A percentile compares a stretch with the other conserved stretches of the same genome.
phyloP scores from a whole-genome alignment of 176 grass and related monocot genomes.

The Oryza glumipatula region DNA sequence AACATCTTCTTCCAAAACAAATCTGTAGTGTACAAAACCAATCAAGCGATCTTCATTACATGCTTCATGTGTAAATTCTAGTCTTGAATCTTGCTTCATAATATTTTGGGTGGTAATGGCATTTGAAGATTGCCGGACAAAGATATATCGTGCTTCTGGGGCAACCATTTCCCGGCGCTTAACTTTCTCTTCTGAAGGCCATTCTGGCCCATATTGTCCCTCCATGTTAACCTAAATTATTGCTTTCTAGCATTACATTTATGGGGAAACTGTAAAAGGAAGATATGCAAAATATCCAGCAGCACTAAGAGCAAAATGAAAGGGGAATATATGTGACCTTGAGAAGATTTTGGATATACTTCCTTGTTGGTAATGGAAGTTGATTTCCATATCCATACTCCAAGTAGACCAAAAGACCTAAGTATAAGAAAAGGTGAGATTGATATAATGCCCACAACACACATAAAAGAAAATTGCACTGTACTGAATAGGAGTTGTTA shows the following conservation, averaged over 20 bases:
- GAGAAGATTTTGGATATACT: slow-evolving; percentile 81
- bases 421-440: slow-evolving; percentile 7
- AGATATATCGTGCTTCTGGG: slow-evolving; percentile 74
- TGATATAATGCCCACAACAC: not conserved
- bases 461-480: not conserved
- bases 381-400: slow-evolving; percentile 62
- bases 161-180: slow-evolving; percentile 74
- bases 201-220: slow-evolving; percentile 64
- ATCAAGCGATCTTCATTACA: slow-evolving; percentile 44
- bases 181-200: slow-evolving; percentile 88
- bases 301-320: not conserved
- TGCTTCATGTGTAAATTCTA: slow-evolving; percentile 5
- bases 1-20: slow-evolving; percentile 85
- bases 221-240: slow-evolving; percentile 77
- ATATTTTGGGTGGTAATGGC: slow-evolving; percentile 7
- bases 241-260: slow-evolving; percentile 23
- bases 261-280: not conserved
- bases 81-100: slow-evolving; percentile 17
- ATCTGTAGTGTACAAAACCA: slow-evolving; percentile 88
- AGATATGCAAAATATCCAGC: not conserved
- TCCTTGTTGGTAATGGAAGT: slow-evolving; percentile 57
- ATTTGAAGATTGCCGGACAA: slow-evolving; percentile 41
- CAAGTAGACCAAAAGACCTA: slow-evolving; percentile 74
- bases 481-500: not conserved
- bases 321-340: slow-evolving; percentile 52